Evolutionary conservation across 2,329 filamentous ascomycete species (phyloP), one percentile per base, ranked within the genome.

Genomic region (Ophiocordyceps sinensis): DNA sequence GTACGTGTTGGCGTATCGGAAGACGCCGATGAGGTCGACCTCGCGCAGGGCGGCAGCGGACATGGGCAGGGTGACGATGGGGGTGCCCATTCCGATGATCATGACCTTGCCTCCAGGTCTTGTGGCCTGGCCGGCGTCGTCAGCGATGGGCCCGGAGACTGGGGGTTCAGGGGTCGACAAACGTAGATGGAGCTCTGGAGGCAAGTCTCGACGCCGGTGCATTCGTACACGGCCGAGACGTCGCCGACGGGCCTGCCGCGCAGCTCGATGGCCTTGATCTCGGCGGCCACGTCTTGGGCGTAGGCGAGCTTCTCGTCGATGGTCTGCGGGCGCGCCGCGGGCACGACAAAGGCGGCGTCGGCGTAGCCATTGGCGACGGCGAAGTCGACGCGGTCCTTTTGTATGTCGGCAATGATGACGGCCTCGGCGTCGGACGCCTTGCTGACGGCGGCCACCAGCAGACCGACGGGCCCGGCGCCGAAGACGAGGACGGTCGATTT

Each of bases 1-100:
- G 55, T 88, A 89, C 0, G 81, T 82, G 61, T 86, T 79, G n/a
- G 77, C 78, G 50, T 85, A 85, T 43, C 80, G 70, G 61, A 83
- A 84, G 34, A 82, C 76, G 23, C 79, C 79, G 17, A 81, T 58
- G n/a, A 85, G 70, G 53, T 84, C 79, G 41, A 85, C 74, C 55
- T 85, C 81, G 40, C 79, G 71, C 5, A 81, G 67, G 7, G 80
- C 74, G 4, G 82, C 79, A 3, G 76, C 76, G 2, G 75, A 80
- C 41, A 85, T 71, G 35, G 79, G 79, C 11, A 85, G 63, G 0
- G 77, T 82, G 52, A 84, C 77, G 38, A 82, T 67, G 1, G 81
- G 80, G 10, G 69, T 78, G 39, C 81, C 81, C 79, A 85, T 83
- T 43, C 81, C 81, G 37, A 85, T 77, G 17, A 85, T 67, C 58